Base-by-base conservation (phyloP, 2,329 filamentous ascomycete species). In the Colletotrichum lindemuthianum region DNA sequence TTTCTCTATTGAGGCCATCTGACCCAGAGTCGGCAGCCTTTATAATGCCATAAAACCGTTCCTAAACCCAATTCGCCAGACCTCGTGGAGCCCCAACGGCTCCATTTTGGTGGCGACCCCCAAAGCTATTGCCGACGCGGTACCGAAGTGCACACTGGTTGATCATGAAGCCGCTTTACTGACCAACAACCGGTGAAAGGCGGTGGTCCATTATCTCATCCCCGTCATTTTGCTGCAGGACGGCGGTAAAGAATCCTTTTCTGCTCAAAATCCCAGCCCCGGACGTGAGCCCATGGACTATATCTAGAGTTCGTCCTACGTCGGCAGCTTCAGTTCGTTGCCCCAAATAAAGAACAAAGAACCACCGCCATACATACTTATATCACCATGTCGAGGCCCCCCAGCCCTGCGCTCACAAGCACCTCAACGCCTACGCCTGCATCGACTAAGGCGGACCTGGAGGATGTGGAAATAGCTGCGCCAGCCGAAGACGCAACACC, bases 391-490 rank as follows among this genome's bases (percentile, higher is more conserved):
- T 52, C 63, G 24, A 48, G 40, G 4, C 32, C 52, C 7, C 6
- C 52, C 10, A 65, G 51, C 13, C 40, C 52, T 0, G 2, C 33
- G 2, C 51, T 37, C 9, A 16, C 36, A 8, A 47, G 63, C 13
- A 61, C 37, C 13, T 32, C 51, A 44, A 24, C 43, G 11, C 52
- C 37, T 13, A 37, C 36, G 15, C n/a, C 8, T 10, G 59, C 15
- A 1, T 61, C 52, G 12, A 45, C 59, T 2, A 65, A 65, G 15
- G 48, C 58, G 4, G 43, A 32, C 8, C 24, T 47, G n/a, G 48
- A 57, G 44, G 59, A 65, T 13, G 52, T 63, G 6, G 63, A 65
- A 40, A 41, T 47, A n/a, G 51, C 48, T 68, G 24, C 45, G 2
- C 50, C 45, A 3, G 15, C 50, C 16, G 61, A 51, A 13, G 34